These are phyloP conservation scores for Fusarium anguioides DNA, from an alignment of 2,329 filamentous ascomycete genomes.

Conservation along the genomic window DNA sequence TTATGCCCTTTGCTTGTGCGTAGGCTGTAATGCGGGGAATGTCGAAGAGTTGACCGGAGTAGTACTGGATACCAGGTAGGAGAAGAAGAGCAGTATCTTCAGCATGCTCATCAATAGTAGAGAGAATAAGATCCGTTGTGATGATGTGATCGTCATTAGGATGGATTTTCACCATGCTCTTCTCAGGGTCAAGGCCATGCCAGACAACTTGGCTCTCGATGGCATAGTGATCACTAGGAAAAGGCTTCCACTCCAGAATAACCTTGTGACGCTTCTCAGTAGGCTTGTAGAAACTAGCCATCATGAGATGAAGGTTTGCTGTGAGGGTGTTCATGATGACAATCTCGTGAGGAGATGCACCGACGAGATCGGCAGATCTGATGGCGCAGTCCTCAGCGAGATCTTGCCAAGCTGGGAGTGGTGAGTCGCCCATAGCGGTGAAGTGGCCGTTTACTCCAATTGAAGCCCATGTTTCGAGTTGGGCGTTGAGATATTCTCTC, in stretches of 20 bases:
- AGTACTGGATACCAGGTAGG: constrained; percentile 90
- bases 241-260: constrained; percentile 89
- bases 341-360: constrained; percentile 77
- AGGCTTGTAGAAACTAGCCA: constrained; percentile 86
- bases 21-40: constrained; percentile 82
- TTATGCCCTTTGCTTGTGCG: constrained; percentile 76
- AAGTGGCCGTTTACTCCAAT: constrained; percentile 91
- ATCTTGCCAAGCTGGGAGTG: constrained; percentile 79
- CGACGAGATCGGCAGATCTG: constrained; percentile 78
- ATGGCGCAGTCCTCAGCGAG: constrained; percentile 79
- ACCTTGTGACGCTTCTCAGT: constrained; percentile 76
- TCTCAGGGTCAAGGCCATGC: constrained; percentile 73
- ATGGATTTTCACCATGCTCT: constrained; percentile 79
- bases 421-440: constrained; percentile 72
- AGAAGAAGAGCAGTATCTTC: constrained; percentile 79
- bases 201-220: constrained; percentile 82
- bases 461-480: constrained; percentile 85
- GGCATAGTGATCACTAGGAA: constrained; percentile 88
- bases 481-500: constrained; percentile 72
- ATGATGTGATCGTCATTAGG: constrained; percentile 71
- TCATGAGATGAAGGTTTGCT: constrained; percentile 81
- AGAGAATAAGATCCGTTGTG: constrained; percentile 76
- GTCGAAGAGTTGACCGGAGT: constrained; percentile 89
- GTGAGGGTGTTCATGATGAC: constrained; percentile 91
- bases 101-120: constrained; percentile 79